Percentiles rank a stretch among this genome's conserved stretches.
phyloP scores from a whole-genome alignment of 768 basidiomycete genomes.

The Hebeloma cylindrosporum region DNA sequence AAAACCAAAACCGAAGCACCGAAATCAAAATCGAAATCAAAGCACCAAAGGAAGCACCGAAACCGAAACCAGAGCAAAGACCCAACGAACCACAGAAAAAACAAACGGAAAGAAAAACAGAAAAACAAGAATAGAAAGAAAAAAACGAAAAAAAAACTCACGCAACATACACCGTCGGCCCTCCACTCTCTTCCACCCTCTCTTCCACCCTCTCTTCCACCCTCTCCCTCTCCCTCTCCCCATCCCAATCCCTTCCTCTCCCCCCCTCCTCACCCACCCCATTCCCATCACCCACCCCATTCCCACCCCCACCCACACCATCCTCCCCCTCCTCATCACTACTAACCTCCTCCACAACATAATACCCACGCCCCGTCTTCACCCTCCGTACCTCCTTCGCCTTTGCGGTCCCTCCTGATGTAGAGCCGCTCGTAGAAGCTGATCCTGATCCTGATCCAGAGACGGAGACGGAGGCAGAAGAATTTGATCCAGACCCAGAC shows the following conservation, averaged over 20 bases:
- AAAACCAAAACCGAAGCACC: too few species aligned
- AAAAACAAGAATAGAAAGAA: not conserved
- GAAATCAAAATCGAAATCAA: not conserved
- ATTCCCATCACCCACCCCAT: constrained; percentile 14
- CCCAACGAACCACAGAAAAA: not conserved
- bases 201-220: constrained; percentile 15
- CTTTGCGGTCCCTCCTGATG: too few species aligned
- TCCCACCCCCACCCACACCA: not conserved
- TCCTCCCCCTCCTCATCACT: constrained; percentile 22
- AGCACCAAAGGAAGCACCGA: not conserved
- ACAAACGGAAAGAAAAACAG: constrained; percentile 7
- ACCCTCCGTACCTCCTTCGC: too few species aligned
- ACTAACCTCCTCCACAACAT: constrained; percentile 24
- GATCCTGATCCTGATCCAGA: not conserved
- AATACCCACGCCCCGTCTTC: constrained; percentile 28
- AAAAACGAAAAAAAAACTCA: constrained; percentile 41
- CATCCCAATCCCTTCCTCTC: not conserved
- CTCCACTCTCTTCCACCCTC: constrained; percentile 12
- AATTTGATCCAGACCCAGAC: too few species aligned
- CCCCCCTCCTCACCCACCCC: constrained; percentile 15
- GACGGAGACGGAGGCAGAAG: constrained; percentile 1
- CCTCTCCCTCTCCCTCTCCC: not conserved
- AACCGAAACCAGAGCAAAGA: not conserved
- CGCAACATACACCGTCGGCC: constrained; percentile 77
- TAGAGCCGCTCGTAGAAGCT: too few species aligned